phyloP scores from a whole-genome alignment of 805 yeast species.

The Candida ascalaphidarum region DNA sequence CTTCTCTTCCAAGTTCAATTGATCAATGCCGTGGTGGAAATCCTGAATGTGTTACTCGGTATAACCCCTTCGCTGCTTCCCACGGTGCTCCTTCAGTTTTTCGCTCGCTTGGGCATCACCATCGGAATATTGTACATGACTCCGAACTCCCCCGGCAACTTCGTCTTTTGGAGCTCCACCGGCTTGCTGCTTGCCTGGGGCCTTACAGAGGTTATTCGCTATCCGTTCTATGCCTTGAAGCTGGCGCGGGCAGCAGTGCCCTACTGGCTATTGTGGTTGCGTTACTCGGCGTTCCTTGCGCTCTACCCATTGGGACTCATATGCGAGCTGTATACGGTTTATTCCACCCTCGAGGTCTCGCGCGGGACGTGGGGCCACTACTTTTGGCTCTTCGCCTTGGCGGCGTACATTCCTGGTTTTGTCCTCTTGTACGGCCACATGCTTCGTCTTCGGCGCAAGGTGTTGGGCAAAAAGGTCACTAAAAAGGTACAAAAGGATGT shows the following conservation, averaged over 20 bases:
- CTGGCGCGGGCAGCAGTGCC: slow-evolving; percentile 8
- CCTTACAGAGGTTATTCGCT: slow-evolving; percentile 19
- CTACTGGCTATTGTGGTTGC: slow-evolving; percentile 13
- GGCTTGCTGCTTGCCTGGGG: slow-evolving; percentile 21
- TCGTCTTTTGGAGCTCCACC: slow-evolving; percentile 8
- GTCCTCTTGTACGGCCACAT: slow-evolving; percentile 17
- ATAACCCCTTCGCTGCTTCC: slow-evolving; percentile 19
- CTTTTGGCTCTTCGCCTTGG: slow-evolving; percentile 14
- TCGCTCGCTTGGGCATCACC: slow-evolving; percentile 20
- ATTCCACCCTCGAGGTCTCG: slow-evolving; percentile 11
- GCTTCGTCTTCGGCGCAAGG: slow-evolving; percentile 19
- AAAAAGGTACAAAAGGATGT: not conserved
- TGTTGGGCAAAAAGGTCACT: slow-evolving; percentile 2
- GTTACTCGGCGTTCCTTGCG: slow-evolving; percentile 20
- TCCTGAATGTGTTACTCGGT: slow-evolving; percentile 14
- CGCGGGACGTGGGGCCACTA: slow-evolving; percentile 8
- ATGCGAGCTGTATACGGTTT: slow-evolving; percentile 19
- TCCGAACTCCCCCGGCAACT: slow-evolving; percentile 24
- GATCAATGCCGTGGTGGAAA: slow-evolving; percentile 17
- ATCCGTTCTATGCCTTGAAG: slow-evolving; percentile 17
- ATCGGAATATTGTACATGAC: slow-evolving; percentile 16
- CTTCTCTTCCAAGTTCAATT: slow-evolving; percentile 15
- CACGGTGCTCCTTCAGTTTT: slow-evolving; percentile 17
- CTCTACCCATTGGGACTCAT: slow-evolving; percentile 23
- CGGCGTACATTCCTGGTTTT: slow-evolving; percentile 23